A percentile compares a stretch with the other conserved stretches of the same genome.
Conservation (phyloP, 306 rosid species). For the Pachyrhizus erosus region DNA sequence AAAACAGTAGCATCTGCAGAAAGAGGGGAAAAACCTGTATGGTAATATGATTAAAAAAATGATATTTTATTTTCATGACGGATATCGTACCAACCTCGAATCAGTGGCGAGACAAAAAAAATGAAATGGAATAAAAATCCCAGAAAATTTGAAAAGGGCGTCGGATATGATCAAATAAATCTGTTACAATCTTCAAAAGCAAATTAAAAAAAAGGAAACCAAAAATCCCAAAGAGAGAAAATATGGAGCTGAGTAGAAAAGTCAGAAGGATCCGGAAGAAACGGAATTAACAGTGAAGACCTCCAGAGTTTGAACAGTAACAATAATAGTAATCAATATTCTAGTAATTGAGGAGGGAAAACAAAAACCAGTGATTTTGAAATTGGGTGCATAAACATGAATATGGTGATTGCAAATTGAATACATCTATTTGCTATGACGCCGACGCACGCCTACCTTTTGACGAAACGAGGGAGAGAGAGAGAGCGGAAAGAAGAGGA, state of each 20-base stretch:
- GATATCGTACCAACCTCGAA: slow-evolving; percentile 39
- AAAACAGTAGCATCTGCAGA: neutral
- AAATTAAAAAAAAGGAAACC: slow-evolving; percentile 22
- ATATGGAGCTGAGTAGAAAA: neutral
- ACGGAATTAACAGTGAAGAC: slow-evolving; percentile 40
- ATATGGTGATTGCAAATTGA: neutral
- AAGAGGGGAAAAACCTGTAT: neutral
- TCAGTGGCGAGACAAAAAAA: neutral
- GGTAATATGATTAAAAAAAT: neutral
- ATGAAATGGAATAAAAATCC: neutral
- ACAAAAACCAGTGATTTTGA: neutral
- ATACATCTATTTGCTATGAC: neutral
- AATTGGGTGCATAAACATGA: neutral
- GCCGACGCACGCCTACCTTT: slow-evolving; percentile 14
- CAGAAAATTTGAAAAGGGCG: neutral
- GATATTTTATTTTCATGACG: neutral
- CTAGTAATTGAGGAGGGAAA: neutral
- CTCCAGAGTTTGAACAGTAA: neutral
- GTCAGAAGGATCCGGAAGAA: slow-evolving; percentile 51
- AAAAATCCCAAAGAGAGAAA: neutral
- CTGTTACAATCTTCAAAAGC: neutral
- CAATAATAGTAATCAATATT: neutral
- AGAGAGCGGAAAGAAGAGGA: neutral
- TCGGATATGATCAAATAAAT: slow-evolving; percentile 16
- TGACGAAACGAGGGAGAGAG: slow-evolving; percentile 11